Evolutionary conservation across 495 filamentous ascomycete species (phyloP).

Genomic region (Tuber melanosporum): DNA sequence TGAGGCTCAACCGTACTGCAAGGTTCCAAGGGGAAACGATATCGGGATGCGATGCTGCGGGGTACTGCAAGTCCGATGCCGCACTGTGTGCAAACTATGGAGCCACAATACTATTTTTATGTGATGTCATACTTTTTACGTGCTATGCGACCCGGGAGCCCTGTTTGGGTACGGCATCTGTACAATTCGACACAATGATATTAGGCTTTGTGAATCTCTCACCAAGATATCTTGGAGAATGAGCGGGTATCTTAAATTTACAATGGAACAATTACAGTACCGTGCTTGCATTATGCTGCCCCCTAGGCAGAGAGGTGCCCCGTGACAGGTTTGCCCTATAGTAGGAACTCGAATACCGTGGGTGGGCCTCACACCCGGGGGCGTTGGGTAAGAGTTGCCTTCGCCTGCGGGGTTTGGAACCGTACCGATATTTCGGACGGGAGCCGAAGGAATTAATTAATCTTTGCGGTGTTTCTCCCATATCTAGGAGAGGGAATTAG

Average conservation of each 20-base stretch:
- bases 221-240: not conserved
- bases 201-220: not conserved
- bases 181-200: not conserved
- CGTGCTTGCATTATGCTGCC: not conserved
- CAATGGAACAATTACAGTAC: not conserved
- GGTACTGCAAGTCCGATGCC: not conserved
- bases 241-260: not conserved
- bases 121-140: not conserved
- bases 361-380: not conserved
- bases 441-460: not conserved
- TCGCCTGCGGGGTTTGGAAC: not conserved
- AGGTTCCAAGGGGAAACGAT: not conserved
- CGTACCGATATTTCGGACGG: not conserved
- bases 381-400: not conserved
- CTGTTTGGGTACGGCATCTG: not conserved
- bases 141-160: not conserved
- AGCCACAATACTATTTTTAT: not conserved
- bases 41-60: not conserved
- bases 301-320: not conserved
- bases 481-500: not conserved
- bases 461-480: not conserved
- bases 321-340: not conserved
- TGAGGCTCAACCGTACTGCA: not conserved
- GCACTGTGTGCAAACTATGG: not conserved
- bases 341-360: not conserved